phyloP scores from a whole-genome alignment of 768 basidiomycete genomes.

The Podaxis rugospora region DNA sequence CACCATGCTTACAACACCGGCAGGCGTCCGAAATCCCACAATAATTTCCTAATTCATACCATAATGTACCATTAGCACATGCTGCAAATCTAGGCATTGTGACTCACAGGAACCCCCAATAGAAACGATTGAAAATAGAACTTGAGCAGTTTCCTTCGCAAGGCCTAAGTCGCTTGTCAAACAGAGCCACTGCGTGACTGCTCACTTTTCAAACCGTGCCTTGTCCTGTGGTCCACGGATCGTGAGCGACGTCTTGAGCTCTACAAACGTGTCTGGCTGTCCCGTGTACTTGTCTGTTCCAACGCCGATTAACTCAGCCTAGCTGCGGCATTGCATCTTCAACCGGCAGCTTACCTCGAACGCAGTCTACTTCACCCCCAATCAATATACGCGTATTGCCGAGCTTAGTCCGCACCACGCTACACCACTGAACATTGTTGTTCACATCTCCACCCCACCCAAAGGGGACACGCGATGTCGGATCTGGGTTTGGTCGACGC shows the following conservation, averaged over 20 bases:
- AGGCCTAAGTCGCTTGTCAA: slow-evolving; percentile 5
- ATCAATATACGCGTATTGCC: slow-evolving; percentile 68
- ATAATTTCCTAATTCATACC: slow-evolving; percentile 61
- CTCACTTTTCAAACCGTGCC: slow-evolving; percentile 75
- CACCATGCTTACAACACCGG: slow-evolving; percentile 60
- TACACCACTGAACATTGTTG: slow-evolving; percentile 90
- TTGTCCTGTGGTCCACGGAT: slow-evolving; percentile 66
- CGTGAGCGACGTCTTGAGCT: slow-evolving; percentile 80
- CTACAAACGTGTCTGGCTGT: slow-evolving; percentile 67
- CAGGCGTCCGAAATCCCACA: slow-evolving; percentile 81
- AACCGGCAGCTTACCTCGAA: slow-evolving; percentile 49
- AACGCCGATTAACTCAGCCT: slow-evolving; percentile 4
- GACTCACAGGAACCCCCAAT: slow-evolving; percentile 80
- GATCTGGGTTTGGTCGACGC: slow-evolving; percentile 16
- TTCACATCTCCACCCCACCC: slow-evolving; percentile 83
- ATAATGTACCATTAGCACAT: slow-evolving; percentile 1
- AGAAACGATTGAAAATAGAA: slow-evolving; percentile 92
- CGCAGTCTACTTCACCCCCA: slow-evolving; percentile 91
- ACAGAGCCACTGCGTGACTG: background rate
- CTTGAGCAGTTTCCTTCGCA: slow-evolving; percentile 76
- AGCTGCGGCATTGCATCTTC: background rate
- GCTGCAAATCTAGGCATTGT: background rate
- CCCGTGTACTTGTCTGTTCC: slow-evolving; percentile 54
- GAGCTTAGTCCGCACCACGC: slow-evolving; percentile 82
- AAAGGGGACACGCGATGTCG: slow-evolving; percentile 25